Conservation (phyloP, 2,329 filamentous ascomycete genomes). For the Sporothrix dimorphospora region DNA sequence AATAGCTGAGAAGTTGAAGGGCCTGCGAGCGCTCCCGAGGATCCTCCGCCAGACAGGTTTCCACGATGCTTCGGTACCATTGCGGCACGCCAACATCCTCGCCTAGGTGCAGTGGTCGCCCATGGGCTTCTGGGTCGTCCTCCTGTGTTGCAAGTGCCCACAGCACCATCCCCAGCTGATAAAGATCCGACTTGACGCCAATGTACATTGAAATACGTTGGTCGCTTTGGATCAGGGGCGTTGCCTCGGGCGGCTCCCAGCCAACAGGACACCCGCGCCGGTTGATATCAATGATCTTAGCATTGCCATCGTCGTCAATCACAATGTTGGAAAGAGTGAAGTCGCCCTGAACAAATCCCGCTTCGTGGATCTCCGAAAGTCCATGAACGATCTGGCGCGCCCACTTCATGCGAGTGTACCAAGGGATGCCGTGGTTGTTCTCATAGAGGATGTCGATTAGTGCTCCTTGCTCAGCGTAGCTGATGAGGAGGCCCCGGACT, state of each 20-base stretch:
- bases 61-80: slow-evolving; percentile 78
- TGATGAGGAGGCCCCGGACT: slow-evolving; percentile 88
- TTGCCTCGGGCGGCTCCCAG: slow-evolving; percentile 95
- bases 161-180: slow-evolving; percentile 94
- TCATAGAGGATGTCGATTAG: slow-evolving; percentile 92
- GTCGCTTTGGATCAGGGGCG: slow-evolving; percentile 79
- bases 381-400: slow-evolving; percentile 88
- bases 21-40: slow-evolving; percentile 76
- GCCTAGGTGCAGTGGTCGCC: slow-evolving; percentile 67
- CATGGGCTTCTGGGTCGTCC: slow-evolving; percentile 84
- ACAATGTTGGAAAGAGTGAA: slow-evolving; percentile 98
- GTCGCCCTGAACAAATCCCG: slow-evolving; percentile 95
- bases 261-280: slow-evolving; percentile 93
- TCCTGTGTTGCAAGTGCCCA: slow-evolving; percentile 88
- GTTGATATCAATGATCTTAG: slow-evolving; percentile 98
- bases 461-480: slow-evolving; percentile 82
- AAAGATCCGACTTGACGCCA: slow-evolving; percentile 95
- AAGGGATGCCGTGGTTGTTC: slow-evolving; percentile 63
- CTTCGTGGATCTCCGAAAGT: slow-evolving; percentile 89
- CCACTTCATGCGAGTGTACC: slow-evolving; percentile 80
- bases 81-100: slow-evolving; percentile 67
- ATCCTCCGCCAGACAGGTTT: slow-evolving; percentile 73
- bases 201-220: slow-evolving; percentile 97
- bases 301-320: slow-evolving; percentile 79
- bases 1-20: slow-evolving; percentile 68